Base-by-base conservation (phyloP, 2,329 filamentous ascomycete genomes). In the Exophiala sp. region DNA sequence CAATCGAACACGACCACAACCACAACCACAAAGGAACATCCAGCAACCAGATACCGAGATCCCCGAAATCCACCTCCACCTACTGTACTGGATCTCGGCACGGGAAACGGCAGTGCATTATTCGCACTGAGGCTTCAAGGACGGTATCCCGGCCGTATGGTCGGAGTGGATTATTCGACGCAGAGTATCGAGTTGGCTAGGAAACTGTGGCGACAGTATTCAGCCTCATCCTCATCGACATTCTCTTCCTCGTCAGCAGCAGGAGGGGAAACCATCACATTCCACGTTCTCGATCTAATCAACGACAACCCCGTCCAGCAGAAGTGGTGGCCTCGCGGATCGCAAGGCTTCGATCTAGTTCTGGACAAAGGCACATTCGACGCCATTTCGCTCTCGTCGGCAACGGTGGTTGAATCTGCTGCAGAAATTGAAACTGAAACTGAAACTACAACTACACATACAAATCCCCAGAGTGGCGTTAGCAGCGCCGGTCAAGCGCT, bases 321-420 rank as follows among this genome's bases (percentile, higher is more conserved):
- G 13, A 51, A 62, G 13, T 72, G 70, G 66, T 73, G 67, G 61
- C 73, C 60, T 19, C 62, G 1, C 10, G 1, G 1, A 4, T 14
- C 38, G 11, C 55, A 38, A 30, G 86, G 86, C 1, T 97, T 90
- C 72, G 89, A 97, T 68, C 81, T 96, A 0, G 84, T 96, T 0
- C 78, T 96, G n/a, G 93, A 98, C 70, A 98, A 98, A 71, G 93
- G 93, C 38, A 98, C 93, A 0, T 98, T 97, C 66, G 93, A 98
- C 72, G 93, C 93, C 9, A 85, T 98, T 27, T 89, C 83, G 43
- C 73, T 97, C n/a, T 70, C 67, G 11, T 67, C 62, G 8, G 67
- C 70, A 52, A 62, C 56, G 7, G 55, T 55, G 2, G 2, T 34
- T 9, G 11, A 6, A 3, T 13, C n/a, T n/a, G n/a, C n/a, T n/a